Evolutionary conservation across 768 basidiomycete genomes (phyloP).

Genomic region (Mycena indigotica): DNA sequence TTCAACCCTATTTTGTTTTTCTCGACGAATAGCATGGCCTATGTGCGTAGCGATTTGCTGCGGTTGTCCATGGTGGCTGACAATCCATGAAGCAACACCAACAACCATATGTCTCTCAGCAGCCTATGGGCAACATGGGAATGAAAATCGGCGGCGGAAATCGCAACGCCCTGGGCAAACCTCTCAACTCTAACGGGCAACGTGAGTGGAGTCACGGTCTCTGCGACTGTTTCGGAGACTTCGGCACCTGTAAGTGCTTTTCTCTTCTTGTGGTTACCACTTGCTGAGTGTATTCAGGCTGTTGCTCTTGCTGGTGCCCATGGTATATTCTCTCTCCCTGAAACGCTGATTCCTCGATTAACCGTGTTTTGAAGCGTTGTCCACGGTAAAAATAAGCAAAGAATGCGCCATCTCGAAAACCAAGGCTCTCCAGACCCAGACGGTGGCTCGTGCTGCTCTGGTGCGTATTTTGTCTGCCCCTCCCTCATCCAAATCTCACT

Average conservation of each 20-base stretch:
- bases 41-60: constrained; percentile 9
- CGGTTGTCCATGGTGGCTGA: background rate
- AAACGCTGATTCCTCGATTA: no score
- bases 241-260: constrained; percentile 28
- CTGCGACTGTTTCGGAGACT: constrained; percentile 29
- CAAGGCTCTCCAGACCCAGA: constrained; percentile 39
- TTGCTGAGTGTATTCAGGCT: constrained; percentile 22
- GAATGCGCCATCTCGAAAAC: constrained; percentile 34
- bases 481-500: no score
- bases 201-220: constrained; percentile 36
- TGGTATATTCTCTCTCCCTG: no score
- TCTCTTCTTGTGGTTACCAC: background rate
- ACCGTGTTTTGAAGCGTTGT: no score
- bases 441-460: constrained; percentile 32
- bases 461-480: no score
- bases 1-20: constrained; percentile 7
- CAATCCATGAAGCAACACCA: constrained; percentile 7
- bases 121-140: constrained; percentile 20
- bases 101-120: constrained; percentile 17
- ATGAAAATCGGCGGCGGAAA: constrained; percentile 29
- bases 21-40: constrained; percentile 10
- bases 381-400: constrained; percentile 39
- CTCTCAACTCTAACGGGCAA: constrained; percentile 29
- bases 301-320: constrained; percentile 38
- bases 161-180: constrained; percentile 30